Evolutionary conservation across 1,284 basidiomycete species (phyloP).

Genomic region (Wolfiporia cocos): DNA sequence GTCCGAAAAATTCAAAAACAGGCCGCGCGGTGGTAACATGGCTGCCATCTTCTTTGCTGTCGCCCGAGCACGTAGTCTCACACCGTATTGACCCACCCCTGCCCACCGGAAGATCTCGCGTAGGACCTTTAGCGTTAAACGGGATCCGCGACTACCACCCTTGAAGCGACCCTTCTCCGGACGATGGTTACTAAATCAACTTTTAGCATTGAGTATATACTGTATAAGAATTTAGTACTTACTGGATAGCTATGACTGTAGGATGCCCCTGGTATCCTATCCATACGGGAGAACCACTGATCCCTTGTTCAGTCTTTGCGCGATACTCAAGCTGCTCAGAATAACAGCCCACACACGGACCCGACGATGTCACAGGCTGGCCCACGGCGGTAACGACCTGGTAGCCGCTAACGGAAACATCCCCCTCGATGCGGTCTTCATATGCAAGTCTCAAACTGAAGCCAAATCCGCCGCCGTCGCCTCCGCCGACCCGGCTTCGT

Average conservation of each 20-base stretch:
- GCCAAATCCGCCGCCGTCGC: neutral
- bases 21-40: neutral
- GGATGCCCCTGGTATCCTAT: neutral
- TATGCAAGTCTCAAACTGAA: conserved; percentile 4
- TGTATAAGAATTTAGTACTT: neutral
- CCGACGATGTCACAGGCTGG: conserved; percentile 2
- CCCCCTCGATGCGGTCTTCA: neutral
- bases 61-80: conserved; percentile 3
- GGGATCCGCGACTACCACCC: conserved; percentile 5
- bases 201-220: no score
- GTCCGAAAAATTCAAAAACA: conserved; percentile 4
- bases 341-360: conserved; percentile 1
- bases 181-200: conserved; percentile 5
- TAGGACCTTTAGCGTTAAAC: conserved; percentile 2
- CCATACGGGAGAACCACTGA: conserved; percentile 9
- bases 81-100: conserved; percentile 1
- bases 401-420: conserved; percentile 7
- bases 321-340: conserved; percentile 2
- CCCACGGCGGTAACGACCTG: neutral
- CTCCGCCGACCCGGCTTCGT: neutral
- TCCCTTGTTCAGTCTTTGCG: conserved; percentile 4
- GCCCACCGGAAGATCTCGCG: conserved; percentile 3
- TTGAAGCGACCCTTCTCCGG: neutral
- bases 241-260: conserved; percentile 7
- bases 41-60: neutral